A percentile compares a stretch with the other conserved stretches of the same genome.
Conservation (phyloP, 164 flowering plant genomes). For the Berberis thunbergii region DNA sequence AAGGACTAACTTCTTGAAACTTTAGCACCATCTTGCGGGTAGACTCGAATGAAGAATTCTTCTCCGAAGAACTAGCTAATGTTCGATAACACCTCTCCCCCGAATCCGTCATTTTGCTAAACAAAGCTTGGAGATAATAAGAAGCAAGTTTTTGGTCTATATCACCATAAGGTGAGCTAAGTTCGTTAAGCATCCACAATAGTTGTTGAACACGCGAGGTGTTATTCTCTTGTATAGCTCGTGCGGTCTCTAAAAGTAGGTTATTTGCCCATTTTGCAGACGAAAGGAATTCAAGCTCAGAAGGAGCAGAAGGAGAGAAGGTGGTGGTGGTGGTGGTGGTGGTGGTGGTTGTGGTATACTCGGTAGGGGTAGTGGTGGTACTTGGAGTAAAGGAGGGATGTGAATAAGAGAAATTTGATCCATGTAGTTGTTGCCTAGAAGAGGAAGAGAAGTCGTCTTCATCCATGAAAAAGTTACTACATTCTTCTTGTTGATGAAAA, state of each 20-base stretch:
- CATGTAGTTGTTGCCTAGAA: background rate
- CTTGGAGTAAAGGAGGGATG: constrained; percentile 12
- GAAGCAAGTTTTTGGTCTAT: constrained; percentile 81
- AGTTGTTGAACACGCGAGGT: constrained; percentile 68
- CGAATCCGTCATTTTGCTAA: constrained; percentile 67
- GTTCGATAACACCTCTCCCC: constrained; percentile 55
- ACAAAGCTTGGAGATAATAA: constrained; percentile 80
- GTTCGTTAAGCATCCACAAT: constrained; percentile 95
- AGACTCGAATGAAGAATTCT: constrained; percentile 67
- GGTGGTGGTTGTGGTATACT: constrained; percentile 6
- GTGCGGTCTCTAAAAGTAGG: constrained; percentile 60
- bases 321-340: constrained; percentile 16
- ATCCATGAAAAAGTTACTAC: constrained; percentile 98
- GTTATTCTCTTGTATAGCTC: constrained; percentile 65
- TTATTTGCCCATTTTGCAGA: constrained; percentile 68
- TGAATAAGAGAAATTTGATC: constrained; percentile 25
- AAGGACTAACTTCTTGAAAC: constrained; percentile 95
- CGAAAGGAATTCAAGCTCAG: constrained; percentile 24
- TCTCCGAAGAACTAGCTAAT: constrained; percentile 48
- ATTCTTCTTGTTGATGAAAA: constrained; percentile 37
- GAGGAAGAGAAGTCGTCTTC: constrained; percentile 36
- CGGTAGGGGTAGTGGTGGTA: constrained; percentile 12
- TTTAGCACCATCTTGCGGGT: constrained; percentile 63
- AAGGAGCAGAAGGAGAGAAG: constrained; percentile 32
- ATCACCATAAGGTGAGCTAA: constrained; percentile 88